Base-by-base conservation (phyloP, 257 asterid genomes). In the Fraxinus quadrangulata region DNA sequence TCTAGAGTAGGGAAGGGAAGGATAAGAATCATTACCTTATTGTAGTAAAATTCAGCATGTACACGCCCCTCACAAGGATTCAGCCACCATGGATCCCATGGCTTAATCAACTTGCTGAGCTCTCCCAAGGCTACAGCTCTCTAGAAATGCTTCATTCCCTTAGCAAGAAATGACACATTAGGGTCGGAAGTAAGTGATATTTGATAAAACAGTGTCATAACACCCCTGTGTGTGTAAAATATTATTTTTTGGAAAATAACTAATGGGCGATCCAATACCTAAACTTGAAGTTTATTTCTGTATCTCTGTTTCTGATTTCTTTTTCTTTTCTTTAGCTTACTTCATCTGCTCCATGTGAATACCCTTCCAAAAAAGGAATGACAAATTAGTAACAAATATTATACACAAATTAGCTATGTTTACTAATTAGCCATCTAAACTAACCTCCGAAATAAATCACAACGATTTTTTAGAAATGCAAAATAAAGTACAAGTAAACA, bases 31-130 rank as follows among this genome's bases (percentile, higher is more conserved):
- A 36, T 37, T 7, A 92, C 99, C 97, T 96, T 96, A 81, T 96
- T 96, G 83, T 85, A 84, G 66, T 90, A 96, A 80, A 96, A 96
- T 85, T 93, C 28, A 26, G 28, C 28, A 26, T 26, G 28, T 26
- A 26, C 1, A 26, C 28, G 28, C 28, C 28, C 28, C 28, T 26
- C 28, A 26, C 28, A 83, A 70, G 89, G 93, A 65, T 81, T 88
- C 70, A 86, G 78, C 99, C 99, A 94, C 97, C 97, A 92, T 3
- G 97, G 99, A 7, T 91, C 96, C 99, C 99, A 92, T 14, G 97
- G 97, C 85, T 81, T 81, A 47, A 94, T 90, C 83, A 91, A 77
- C 86, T 88, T 94, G 84, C 97, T 86, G 67, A 94, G 88, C 89
- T 94, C 96, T 73, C 97, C 99, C 0, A 97, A 89, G 80, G 92